Conservation (phyloP, 495 filamentous ascomycete species). For the Aspergillus sclerotiicarbonarius region DNA sequence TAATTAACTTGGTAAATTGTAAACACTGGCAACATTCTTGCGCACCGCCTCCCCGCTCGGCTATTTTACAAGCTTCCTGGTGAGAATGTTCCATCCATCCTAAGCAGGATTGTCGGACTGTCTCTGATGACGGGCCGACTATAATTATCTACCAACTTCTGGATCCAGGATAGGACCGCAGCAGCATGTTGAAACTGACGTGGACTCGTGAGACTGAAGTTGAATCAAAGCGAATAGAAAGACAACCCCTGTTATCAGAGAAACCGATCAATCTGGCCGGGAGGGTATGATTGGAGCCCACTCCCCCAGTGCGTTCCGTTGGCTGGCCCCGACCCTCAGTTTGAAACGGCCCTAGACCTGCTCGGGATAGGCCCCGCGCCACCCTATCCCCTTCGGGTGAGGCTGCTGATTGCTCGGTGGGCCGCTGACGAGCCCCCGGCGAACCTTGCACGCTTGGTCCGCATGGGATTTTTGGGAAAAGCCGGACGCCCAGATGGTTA, state of each 20-base stretch:
- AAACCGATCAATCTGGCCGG: slow-evolving; percentile 11
- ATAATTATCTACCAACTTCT: background rate
- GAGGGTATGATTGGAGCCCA: slow-evolving; percentile 5
- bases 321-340: slow-evolving; percentile 16
- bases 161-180: slow-evolving; percentile 4
- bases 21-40: background rate
- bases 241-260: slow-evolving; percentile 21
- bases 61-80: background rate
- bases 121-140: background rate
- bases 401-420: slow-evolving; percentile 13
- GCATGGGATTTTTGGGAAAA: slow-evolving; percentile 2
- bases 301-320: slow-evolving; percentile 12
- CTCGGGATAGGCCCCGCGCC: slow-evolving; percentile 9
- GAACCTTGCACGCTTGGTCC: slow-evolving; percentile 1
- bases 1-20: background rate
- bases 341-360: slow-evolving; percentile 20
- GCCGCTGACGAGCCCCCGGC: slow-evolving; percentile 9
- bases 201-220: slow-evolving; percentile 16
- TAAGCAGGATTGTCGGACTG: background rate
- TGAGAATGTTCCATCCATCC: background rate
- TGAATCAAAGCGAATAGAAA: slow-evolving; percentile 12
- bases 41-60: background rate
- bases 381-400: slow-evolving; percentile 5
- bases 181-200: slow-evolving; percentile 21
- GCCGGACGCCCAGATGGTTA: background rate